Conservation (phyloP, 2,329 filamentous ascomycete genomes). For the Lachnellula cervina region DNA sequence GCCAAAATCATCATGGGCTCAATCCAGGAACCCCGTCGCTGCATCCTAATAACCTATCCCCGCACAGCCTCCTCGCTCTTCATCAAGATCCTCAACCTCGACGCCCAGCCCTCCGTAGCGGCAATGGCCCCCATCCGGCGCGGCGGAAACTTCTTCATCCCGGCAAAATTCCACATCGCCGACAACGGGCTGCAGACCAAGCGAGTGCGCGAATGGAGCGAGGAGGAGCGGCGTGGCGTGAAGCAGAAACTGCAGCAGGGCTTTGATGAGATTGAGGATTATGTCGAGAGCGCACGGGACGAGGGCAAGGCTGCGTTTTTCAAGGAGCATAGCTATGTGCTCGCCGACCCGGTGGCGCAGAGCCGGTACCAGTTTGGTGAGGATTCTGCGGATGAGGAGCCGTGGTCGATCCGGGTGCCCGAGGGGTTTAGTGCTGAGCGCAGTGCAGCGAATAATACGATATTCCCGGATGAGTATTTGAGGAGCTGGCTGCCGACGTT, state of each 20-base stretch:
- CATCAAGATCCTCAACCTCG: constrained; percentile 28
- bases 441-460: constrained; percentile 22
- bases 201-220: constrained; percentile 26
- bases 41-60: constrained; percentile 1
- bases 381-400: background rate
- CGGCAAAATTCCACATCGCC: background rate
- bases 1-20: background rate
- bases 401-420: background rate
- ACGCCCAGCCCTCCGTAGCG: constrained; percentile 21
- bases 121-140: background rate
- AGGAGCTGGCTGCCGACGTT: constrained; percentile 33
- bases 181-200: constrained; percentile 6
- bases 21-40: background rate
- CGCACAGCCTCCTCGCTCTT: constrained; percentile 32
- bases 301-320: constrained; percentile 30
- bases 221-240: constrained; percentile 23
- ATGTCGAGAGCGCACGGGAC: constrained; percentile 18
- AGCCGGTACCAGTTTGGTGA: constrained; percentile 14
- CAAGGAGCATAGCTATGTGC: constrained; percentile 34
- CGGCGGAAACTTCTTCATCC: constrained; percentile 6
- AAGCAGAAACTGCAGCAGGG: constrained; percentile 25
- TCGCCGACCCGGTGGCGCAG: constrained; percentile 22
- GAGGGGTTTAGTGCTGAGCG: background rate
- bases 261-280: constrained; percentile 27
- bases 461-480: constrained; percentile 35